A percentile compares a stretch with the other conserved stretches of the same genome.
Evolutionary conservation across 192 early-diverging fungal species (phyloP).

Genomic region (Entophlyctis luteolus): DNA sequence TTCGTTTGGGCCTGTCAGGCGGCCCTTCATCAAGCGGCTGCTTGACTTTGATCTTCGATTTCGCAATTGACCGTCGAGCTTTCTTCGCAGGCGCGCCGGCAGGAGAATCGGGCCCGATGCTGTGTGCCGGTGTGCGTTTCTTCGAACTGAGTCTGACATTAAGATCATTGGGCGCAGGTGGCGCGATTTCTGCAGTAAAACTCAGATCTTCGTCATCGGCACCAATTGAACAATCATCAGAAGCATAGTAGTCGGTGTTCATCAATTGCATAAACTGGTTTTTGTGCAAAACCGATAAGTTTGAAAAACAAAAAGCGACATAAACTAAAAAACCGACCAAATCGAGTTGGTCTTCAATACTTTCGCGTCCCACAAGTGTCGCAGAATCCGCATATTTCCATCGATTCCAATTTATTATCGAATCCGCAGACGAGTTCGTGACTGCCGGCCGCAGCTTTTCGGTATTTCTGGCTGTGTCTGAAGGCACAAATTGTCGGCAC

Average conservation of each 20-base stretch:
- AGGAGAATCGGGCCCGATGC: no score
- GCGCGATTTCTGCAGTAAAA: neutral
- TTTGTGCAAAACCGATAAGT: neutral
- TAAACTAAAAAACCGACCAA: slow-evolving; percentile 11
- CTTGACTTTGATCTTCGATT: neutral
- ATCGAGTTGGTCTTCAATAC: slow-evolving; percentile 25
- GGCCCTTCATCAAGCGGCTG: neutral
- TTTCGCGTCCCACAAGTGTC: slow-evolving; percentile 15
- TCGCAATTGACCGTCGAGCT: neutral
- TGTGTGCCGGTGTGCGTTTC: neutral
- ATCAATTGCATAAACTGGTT: slow-evolving; percentile 32
- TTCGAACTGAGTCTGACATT: slow-evolving; percentile 15
- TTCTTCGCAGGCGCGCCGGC: neutral
- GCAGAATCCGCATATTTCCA: slow-evolving; percentile 36
- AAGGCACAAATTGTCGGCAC: slow-evolving; percentile 24
- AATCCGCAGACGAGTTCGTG: slow-evolving; percentile 35
- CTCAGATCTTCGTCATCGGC: slow-evolving; percentile 20
- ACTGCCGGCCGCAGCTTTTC: slow-evolving; percentile 54
- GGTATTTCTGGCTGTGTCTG: slow-evolving; percentile 33
- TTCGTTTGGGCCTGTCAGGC: slow-evolving; percentile 6
- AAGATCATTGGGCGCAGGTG: neutral
- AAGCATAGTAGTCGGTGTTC: slow-evolving; percentile 31
- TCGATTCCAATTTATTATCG: slow-evolving; percentile 34
- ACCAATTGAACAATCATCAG: slow-evolving; percentile 3
- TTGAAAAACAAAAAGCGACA: neutral